Evolutionary conservation across 495 filamentous ascomycete species (phyloP).

Genomic region (Annulohypoxylon bovei): DNA sequence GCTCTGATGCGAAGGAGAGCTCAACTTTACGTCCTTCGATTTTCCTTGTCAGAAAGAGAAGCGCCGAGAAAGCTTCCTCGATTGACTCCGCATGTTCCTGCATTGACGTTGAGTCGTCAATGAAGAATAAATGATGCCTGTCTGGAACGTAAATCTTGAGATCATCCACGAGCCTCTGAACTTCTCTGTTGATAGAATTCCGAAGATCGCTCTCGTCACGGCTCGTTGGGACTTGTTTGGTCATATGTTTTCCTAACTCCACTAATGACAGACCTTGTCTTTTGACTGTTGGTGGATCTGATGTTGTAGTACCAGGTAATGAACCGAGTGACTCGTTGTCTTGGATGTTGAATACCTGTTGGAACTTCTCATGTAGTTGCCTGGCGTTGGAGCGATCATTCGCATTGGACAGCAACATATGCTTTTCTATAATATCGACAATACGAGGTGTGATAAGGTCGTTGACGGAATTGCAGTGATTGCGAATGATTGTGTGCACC

Average conservation of each 20-base stretch:
- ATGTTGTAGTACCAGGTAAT: neutral
- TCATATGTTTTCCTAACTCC: neutral
- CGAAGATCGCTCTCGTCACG: neutral
- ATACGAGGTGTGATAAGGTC: constrained; percentile 39
- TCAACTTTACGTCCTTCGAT: constrained; percentile 49
- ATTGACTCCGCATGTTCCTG: constrained; percentile 40
- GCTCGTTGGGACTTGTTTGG: neutral
- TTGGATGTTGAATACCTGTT: neutral
- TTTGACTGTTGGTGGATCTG: neutral
- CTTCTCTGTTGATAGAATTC: neutral
- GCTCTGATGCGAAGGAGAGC: constrained; percentile 48
- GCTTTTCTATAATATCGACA: constrained; percentile 35
- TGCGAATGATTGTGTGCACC: constrained; percentile 37
- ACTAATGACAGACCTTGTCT: neutral
- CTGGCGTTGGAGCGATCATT: constrained; percentile 21
- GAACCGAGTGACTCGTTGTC: neutral
- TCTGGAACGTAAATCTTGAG: constrained; percentile 39
- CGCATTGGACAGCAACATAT: constrained; percentile 32
- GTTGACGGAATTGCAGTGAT: constrained; percentile 24
- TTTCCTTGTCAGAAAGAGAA: constrained; percentile 49
- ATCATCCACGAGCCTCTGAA: constrained; percentile 27
- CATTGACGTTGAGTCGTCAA: constrained; percentile 54
- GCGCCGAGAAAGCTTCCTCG: constrained; percentile 32
- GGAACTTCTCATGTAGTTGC: constrained; percentile 9
- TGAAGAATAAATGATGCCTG: constrained; percentile 51